Evolutionary conservation across 106 monocot species (phyloP).

Genomic region (Dendrobium huoshanense): DNA sequence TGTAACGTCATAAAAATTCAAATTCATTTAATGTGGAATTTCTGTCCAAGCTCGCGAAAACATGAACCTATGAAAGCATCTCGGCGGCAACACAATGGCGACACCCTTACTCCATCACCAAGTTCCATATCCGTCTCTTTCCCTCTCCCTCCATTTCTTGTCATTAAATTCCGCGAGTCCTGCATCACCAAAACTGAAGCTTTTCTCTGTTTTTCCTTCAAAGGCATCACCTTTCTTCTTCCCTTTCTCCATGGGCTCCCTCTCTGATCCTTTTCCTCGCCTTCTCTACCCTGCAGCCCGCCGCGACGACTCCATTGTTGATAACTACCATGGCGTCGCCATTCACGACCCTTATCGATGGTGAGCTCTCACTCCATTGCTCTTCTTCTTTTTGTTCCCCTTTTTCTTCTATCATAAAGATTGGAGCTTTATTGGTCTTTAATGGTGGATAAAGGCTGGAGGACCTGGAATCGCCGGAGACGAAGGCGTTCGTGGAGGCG

Average conservation of each 20-base stretch:
- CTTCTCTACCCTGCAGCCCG: slow-evolving; percentile 73
- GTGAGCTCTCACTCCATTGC: slow-evolving; percentile 14
- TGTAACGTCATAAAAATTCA: too few species aligned
- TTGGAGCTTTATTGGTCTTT: background rate
- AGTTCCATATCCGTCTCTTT: background rate
- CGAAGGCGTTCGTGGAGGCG: slow-evolving; percentile 68
- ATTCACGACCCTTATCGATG: slow-evolving; percentile 91
- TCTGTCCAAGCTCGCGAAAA: background rate
- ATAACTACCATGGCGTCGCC: slow-evolving; percentile 72
- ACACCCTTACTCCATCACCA: slow-evolving; percentile 1
- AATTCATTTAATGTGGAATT: too few species aligned
- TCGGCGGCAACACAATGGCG: background rate
- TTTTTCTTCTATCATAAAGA: background rate
- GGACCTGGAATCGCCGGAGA: slow-evolving; percentile 84
- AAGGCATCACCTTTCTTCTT: background rate
- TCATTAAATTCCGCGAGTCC: too few species aligned
- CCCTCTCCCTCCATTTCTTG: background rate
- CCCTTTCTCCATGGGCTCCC: slow-evolving; percentile 44
- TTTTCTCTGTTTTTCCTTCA: background rate
- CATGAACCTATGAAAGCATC: background rate
- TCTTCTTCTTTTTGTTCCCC: too few species aligned
- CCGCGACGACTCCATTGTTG: slow-evolving; percentile 68
- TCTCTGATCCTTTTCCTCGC: slow-evolving; percentile 15
- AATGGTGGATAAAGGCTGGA: slow-evolving; percentile 56
- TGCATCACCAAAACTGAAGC: too few species aligned